Evolutionary conservation across 306 rosid genomes (phyloP), one percentile per base, ranked within the genome.

Genomic region (Quercus mongolica): DNA sequence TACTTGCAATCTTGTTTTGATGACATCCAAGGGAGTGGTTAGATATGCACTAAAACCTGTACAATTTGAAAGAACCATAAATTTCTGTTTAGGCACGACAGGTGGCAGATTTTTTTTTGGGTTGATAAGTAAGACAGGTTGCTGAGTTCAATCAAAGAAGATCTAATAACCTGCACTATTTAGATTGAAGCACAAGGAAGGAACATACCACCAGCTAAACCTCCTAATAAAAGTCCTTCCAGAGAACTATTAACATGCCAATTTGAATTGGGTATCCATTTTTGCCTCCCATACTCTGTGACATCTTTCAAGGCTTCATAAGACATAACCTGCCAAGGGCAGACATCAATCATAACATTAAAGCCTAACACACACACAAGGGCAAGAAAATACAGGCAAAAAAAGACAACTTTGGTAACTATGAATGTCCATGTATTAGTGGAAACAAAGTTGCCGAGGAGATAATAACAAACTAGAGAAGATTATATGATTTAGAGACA

Each of bases 151-250:
- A 73, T 33, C 13, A 38, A 13, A 38, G 56, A 76, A 58, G 51
- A 69, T n/a, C 63, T 74, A 46, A 21, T 20, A 61, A 3, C 15
- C n/a, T 62, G 20, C 58, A 63, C 55, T 41, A 68, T 54, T 20
- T 35, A 6, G 23, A 21, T 67, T 9, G 72, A 73, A 85, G 81
- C 63, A 56, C 56, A 70, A 28, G 83, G 79, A 85, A 68, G 68
- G 67, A 63, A 75, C 95, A 73, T 89, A 94, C 98, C 98, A 71
- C 98, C 98, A 65, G 98, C 97, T 80, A 94, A 86, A 70, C 97
- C 97, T 78, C 95, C 98, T 71, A 90, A 84, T 56, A 90, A 75
- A 52, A 94, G 91, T 73, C 98, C 98, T 82, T 94, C 92, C 38
- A 90, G 52, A 17, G 98, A 87, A 81, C 87, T 84, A 82, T 82